Conservation (phyloP, 2,329 filamentous ascomycete genomes). For the Cadophora malorum region DNA sequence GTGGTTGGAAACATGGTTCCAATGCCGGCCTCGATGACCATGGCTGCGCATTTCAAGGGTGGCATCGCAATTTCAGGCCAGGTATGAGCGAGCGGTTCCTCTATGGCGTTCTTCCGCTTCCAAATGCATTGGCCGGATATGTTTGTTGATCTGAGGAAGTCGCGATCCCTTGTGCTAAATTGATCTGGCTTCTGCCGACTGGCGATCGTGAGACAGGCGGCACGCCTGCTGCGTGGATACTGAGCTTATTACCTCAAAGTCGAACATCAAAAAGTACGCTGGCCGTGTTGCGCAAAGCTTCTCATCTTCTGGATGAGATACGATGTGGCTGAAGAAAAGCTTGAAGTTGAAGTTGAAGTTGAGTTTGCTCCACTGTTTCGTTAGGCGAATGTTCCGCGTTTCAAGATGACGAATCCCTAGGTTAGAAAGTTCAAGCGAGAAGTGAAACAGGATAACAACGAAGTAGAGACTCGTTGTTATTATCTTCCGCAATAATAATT, state of each 20-base stretch:
- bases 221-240: not conserved
- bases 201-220: not conserved
- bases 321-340: not conserved
- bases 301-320: not conserved
- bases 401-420: too few species aligned
- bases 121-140: not conserved
- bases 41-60: not conserved
- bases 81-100: not conserved
- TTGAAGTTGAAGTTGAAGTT: constrained; percentile 12
- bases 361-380: constrained; percentile 10
- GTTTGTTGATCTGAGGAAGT: not conserved
- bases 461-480: too few species aligned
- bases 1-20: not conserved
- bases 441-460: too few species aligned
- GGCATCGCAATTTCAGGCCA: not conserved
- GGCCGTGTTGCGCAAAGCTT: not conserved
- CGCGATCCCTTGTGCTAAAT: not conserved
- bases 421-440: too few species aligned
- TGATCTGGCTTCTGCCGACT: too few species aligned
- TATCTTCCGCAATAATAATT: too few species aligned
- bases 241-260: too few species aligned
- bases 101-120: not conserved
- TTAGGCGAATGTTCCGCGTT: not conserved
- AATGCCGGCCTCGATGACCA: not conserved
- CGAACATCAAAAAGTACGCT: too few species aligned